Percentiles rank a stretch among this genome's conserved stretches.
Conservation (phyloP, 192 early-diverging fungal genomes). For the Umbelopsis sp. region DNA sequence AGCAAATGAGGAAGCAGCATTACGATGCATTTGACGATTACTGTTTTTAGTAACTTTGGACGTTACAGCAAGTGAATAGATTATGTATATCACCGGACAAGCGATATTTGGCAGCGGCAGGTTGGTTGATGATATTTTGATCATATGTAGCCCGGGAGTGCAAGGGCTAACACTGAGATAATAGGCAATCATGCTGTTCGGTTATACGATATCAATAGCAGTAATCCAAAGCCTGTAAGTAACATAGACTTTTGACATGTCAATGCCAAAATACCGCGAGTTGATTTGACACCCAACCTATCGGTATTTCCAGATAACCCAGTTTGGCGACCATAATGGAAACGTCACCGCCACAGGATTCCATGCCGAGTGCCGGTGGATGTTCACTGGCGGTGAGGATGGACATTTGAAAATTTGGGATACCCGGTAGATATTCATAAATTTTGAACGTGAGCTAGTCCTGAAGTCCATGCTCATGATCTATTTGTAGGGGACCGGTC, state of each 20-base stretch:
- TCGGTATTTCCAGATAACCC: constrained; percentile 34
- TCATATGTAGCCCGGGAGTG: not conserved
- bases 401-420: constrained; percentile 82
- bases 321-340: constrained; percentile 62
- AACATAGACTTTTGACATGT: not conserved
- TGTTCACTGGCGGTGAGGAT: constrained; percentile 80
- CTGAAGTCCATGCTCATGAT: constrained; percentile 9
- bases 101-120: constrained; percentile 81
- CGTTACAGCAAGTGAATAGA: constrained; percentile 79
- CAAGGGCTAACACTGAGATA: constrained; percentile 6
- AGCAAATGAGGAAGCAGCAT: not conserved
- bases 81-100: constrained; percentile 89
- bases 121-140: constrained; percentile 29
- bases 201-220: constrained; percentile 81
- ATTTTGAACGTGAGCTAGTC: not conserved
- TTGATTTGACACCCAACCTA: too few relatives aligned
- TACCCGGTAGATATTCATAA: constrained; percentile 51
- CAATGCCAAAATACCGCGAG: too few relatives aligned
- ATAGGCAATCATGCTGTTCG: constrained; percentile 79
- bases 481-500: constrained; percentile 47
- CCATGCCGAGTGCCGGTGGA: constrained; percentile 72
- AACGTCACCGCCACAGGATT: constrained; percentile 66
- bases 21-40: not conserved
- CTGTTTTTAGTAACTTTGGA: not conserved
- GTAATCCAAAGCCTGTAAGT: constrained; percentile 73